Evolutionary conservation across 78 protist species (phyloP).

Genomic region (Dictyostelium purpureum): DNA sequence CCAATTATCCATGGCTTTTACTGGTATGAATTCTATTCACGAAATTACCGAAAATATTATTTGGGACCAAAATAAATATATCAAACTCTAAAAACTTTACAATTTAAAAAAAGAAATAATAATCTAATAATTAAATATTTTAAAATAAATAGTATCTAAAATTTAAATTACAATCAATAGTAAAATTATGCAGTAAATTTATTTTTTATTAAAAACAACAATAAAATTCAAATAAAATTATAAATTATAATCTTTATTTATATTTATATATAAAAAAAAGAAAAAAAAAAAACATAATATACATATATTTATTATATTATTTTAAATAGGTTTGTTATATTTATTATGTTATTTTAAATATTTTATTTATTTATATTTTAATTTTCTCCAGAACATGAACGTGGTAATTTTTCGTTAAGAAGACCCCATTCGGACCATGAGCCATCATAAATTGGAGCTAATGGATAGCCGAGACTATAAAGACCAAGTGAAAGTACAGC

Average conservation of each 20-base stretch:
- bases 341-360: not conserved
- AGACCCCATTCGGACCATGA: slow-evolving; percentile 82
- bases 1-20: slow-evolving; percentile 58
- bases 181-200: no score
- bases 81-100: not conserved
- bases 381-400: slow-evolving; percentile 22
- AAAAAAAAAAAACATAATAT: not conserved
- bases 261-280: not conserved
- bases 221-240: no score
- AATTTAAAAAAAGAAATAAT: not conserved
- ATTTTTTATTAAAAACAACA: no score
- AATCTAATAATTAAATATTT: not conserved
- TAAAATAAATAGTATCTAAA: not conserved
- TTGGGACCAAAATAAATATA: slow-evolving; percentile 34
- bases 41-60: slow-evolving; percentile 10
- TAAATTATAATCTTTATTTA: not conserved
- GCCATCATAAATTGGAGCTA: slow-evolving; percentile 77
- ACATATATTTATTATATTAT: not conserved
- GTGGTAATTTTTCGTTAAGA: slow-evolving; percentile 18
- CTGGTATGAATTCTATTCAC: slow-evolving; percentile 30
- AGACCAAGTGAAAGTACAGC: slow-evolving; percentile 56
- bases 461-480: slow-evolving; percentile 52
- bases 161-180: not conserved
- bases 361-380: not conserved
- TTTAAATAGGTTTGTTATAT: not conserved